Percentiles rank a stretch among this genome's conserved stretches.
Conservation (phyloP, 805 yeast species). For the Candida broadrunensis region DNA sequence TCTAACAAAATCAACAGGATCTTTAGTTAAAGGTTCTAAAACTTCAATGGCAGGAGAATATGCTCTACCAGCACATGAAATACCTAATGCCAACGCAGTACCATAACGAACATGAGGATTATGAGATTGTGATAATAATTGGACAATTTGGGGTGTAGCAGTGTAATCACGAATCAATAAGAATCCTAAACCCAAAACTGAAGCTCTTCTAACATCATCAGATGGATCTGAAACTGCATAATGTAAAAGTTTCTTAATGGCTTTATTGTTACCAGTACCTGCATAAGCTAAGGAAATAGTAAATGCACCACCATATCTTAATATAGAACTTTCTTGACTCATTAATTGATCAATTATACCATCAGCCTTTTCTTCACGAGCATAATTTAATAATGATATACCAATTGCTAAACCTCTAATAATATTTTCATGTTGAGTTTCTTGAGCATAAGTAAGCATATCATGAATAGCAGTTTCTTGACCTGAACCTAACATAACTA, state of each 20-base stretch:
- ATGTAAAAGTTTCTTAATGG: slow-evolving; percentile 83
- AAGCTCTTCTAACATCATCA: slow-evolving; percentile 95
- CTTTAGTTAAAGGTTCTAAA: slow-evolving; percentile 87
- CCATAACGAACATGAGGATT: slow-evolving; percentile 99
- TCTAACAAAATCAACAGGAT: slow-evolving; percentile 94
- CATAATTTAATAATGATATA: slow-evolving; percentile 80
- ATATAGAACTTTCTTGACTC: slow-evolving; percentile 71
- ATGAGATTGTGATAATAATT: slow-evolving; percentile 87
- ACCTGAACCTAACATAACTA: slow-evolving; percentile 92
- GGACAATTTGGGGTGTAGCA: slow-evolving; percentile 93
- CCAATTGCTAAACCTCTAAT: slow-evolving; percentile 92
- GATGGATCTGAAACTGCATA: slow-evolving; percentile 95
- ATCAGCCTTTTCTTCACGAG: slow-evolving; percentile 81
- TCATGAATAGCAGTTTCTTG: slow-evolving; percentile 64
- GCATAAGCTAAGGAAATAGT: slow-evolving; percentile 94
- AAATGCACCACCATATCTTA: slow-evolving; percentile 95
- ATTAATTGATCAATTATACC: slow-evolving; percentile 61
- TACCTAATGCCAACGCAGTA: slow-evolving; percentile 95
- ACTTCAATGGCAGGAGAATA: slow-evolving; percentile 86
- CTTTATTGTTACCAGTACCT: slow-evolving; percentile 89
- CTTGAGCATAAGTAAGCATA: slow-evolving; percentile 88
- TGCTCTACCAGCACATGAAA: slow-evolving; percentile 95
- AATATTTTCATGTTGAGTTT: slow-evolving; percentile 93
- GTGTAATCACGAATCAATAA: slow-evolving; percentile 85
- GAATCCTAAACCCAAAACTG: slow-evolving; percentile 90